Conservation (phyloP, 2,329 filamentous ascomycete species). For the Macrophomina phaseolina region DNA sequence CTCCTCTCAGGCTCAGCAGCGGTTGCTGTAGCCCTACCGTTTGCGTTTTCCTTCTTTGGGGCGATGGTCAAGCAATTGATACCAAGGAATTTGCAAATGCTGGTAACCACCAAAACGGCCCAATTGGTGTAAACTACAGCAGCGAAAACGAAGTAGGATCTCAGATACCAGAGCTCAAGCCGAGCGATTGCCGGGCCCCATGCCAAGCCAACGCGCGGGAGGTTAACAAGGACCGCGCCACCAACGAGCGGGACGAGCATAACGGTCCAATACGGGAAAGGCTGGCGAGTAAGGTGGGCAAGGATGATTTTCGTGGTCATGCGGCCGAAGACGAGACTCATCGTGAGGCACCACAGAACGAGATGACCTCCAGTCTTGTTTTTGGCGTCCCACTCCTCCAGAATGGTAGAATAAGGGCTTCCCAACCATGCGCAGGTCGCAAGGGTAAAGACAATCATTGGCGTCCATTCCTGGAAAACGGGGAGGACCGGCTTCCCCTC, state of each 20-base stretch:
- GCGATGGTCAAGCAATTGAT: slow-evolving; percentile 93
- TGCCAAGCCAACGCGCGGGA: slow-evolving; percentile 70
- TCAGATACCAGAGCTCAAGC: slow-evolving; percentile 80
- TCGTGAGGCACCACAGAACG: slow-evolving; percentile 87
- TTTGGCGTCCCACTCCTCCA: slow-evolving; percentile 58
- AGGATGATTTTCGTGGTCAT: slow-evolving; percentile 99
- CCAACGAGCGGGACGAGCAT: slow-evolving; percentile 86
- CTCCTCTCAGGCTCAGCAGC: slow-evolving; percentile 14
- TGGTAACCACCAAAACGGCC: slow-evolving; percentile 88
- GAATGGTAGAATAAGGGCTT: slow-evolving; percentile 82
- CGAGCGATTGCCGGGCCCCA: slow-evolving; percentile 49
- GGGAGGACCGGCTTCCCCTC: slow-evolving; percentile 77
- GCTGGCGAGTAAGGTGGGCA: slow-evolving; percentile 88
- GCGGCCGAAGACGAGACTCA: slow-evolving; percentile 96
- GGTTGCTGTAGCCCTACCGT: slow-evolving; percentile 6
- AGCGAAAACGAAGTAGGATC: slow-evolving; percentile 82
- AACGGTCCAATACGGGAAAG: slow-evolving; percentile 96
- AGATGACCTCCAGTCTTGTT: slow-evolving; percentile 69
- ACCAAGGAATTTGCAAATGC: slow-evolving; percentile 88
- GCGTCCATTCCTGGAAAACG: slow-evolving; percentile 91
- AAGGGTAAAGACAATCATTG: slow-evolving; percentile 80
- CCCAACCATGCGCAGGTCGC: slow-evolving; percentile 84
- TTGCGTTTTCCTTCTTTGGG: slow-evolving; percentile 39
- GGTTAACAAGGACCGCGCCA: slow-evolving; percentile 81
- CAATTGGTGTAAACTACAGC: slow-evolving; percentile 88